Percentiles rank a stretch among this genome's conserved stretches.
Conservation (phyloP, 208 protist species). For the Trichomonas tenax region DNA sequence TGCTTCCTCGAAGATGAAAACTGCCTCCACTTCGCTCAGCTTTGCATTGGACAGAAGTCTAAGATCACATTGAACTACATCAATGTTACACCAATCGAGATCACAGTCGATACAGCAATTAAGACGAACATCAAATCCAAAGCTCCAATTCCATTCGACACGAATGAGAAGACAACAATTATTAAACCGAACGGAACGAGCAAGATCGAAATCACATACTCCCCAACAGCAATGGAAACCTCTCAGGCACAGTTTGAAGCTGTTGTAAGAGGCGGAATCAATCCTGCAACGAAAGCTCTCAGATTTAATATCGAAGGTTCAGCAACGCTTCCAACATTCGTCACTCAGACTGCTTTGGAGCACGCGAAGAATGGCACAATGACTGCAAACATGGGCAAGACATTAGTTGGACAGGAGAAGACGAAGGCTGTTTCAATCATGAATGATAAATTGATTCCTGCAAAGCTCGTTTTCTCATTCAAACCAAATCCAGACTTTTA, state of each 20-base stretch:
- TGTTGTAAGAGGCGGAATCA: not conserved
- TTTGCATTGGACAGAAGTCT: not conserved
- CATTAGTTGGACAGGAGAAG: not conserved
- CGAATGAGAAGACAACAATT: not conserved
- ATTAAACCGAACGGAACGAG: not conserved
- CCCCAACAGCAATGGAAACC: not conserved
- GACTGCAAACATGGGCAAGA: not conserved
- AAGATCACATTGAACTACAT: not conserved
- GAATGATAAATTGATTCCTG: not conserved
- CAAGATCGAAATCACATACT: not conserved
- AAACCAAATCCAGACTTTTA: not conserved
- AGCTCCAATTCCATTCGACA: not conserved
- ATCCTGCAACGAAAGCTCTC: not conserved
- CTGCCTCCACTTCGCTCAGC: not conserved
- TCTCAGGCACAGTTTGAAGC: not conserved
- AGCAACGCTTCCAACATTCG: not conserved
- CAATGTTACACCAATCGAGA: not conserved
- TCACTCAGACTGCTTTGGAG: not conserved
- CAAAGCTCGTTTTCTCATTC: not conserved
- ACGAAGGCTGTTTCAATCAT: not conserved
- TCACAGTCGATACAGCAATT: not conserved
- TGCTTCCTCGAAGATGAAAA: not conserved
- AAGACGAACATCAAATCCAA: not conserved
- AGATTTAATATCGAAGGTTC: not conserved
- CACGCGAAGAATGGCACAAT: not conserved